Percentiles rank a stretch among this genome's conserved stretches.
phyloP scores from a whole-genome alignment of 2,329 filamentous ascomycete species.

The Dactylellina haptotyla region DNA sequence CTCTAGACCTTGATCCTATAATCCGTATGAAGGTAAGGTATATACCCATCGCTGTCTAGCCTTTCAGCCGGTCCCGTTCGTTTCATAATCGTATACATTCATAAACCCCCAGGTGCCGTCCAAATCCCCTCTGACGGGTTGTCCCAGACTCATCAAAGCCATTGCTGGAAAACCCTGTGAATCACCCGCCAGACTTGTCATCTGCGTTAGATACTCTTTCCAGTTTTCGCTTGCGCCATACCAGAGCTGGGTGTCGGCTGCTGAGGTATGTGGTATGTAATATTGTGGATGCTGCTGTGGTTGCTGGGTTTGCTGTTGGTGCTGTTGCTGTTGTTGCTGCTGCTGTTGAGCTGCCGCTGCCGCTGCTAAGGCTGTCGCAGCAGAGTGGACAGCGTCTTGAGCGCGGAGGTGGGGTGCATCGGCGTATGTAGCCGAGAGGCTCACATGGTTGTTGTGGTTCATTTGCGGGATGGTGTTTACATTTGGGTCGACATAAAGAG shows the following conservation, averaged over 20 bases:
- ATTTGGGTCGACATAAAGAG: slow-evolving; percentile 33
- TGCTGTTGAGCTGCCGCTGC: slow-evolving; percentile 20
- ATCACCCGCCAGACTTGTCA: slow-evolving; percentile 46
- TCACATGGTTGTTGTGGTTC: slow-evolving; percentile 17
- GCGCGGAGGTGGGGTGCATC: slow-evolving; percentile 9
- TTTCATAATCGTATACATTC: slow-evolving; percentile 46
- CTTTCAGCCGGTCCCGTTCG: slow-evolving; percentile 8
- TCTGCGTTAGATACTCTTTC: slow-evolving; percentile 51
- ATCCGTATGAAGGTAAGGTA: neutral
- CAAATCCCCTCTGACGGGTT: slow-evolving; percentile 36
- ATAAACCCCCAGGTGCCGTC: slow-evolving; percentile 47
- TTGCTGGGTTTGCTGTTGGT: neutral
- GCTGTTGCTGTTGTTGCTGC: slow-evolving; percentile 13
- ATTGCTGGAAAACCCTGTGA: slow-evolving; percentile 39
- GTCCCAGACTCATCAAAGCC: slow-evolving; percentile 51
- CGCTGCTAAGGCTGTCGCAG: slow-evolving; percentile 29
- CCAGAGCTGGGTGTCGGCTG: slow-evolving; percentile 24
- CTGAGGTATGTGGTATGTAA: slow-evolving; percentile 35
- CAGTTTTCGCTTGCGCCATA: slow-evolving; percentile 38
- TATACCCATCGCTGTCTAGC: too few species aligned
- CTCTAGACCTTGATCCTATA: too few species aligned
- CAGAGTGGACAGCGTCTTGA: slow-evolving; percentile 31
- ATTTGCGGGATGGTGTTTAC: slow-evolving; percentile 42
- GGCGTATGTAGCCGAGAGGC: slow-evolving; percentile 11
- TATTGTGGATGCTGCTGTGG: slow-evolving; percentile 7